Percentiles rank a stretch among this genome's conserved stretches.
These are phyloP conservation scores for Prinsepia uniflora DNA, from an alignment of 306 rosid species.

Conservation along the genomic window DNA sequence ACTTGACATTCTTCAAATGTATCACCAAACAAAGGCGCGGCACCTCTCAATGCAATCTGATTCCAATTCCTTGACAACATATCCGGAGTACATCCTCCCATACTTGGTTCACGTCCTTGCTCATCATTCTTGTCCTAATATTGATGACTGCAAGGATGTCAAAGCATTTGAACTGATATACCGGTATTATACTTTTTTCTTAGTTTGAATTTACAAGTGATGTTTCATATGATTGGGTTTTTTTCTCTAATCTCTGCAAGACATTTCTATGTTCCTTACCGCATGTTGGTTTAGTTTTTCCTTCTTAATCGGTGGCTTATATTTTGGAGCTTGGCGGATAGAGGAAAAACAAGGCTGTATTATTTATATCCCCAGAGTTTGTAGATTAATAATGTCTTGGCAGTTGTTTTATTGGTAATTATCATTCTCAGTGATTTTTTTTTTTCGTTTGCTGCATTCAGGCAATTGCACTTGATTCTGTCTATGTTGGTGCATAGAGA, in stretches of 20 bases:
- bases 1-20: constrained; percentile 87
- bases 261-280: neutral
- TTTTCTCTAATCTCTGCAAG: neutral
- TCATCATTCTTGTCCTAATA: constrained; percentile 77
- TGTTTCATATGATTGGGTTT: neutral
- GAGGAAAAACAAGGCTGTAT: neutral
- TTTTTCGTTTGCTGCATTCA: constrained; percentile 32
- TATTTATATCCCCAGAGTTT: neutral
- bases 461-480: constrained; percentile 74
- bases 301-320: neutral
- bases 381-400: neutral
- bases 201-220: neutral
- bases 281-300: neutral
- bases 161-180: constrained; percentile 68
- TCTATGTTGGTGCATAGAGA: constrained; percentile 77
- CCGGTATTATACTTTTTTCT: constrained; percentile 44
- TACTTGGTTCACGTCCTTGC: constrained; percentile 83
- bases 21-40: constrained; percentile 70
- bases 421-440: constrained; percentile 15
- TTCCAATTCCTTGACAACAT: constrained; percentile 56
- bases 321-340: constrained; percentile 5
- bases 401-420: constrained; percentile 16
- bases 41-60: constrained; percentile 62
- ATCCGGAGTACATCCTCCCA: constrained; percentile 83
- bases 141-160: constrained; percentile 86